Conservation (phyloP, 1,139 yeast genomes). For the Saccharomyces pastorianus region DNA sequence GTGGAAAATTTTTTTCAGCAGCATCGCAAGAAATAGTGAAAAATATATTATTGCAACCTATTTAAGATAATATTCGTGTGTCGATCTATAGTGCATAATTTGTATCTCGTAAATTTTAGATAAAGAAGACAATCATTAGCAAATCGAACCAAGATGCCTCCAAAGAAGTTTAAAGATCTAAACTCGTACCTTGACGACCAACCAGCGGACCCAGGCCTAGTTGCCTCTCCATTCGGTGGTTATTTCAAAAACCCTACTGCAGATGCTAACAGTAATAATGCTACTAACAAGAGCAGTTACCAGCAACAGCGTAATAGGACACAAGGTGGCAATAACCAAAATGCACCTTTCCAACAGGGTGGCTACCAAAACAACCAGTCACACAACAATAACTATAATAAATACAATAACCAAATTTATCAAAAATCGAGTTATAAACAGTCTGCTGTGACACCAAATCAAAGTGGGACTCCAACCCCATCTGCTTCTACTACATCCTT, state of each 20-base stretch:
- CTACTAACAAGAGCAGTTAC: constrained; percentile 13
- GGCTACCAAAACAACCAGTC: constrained; percentile 9
- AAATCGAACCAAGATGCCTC: constrained; percentile 23
- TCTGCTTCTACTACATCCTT: constrained; percentile 50
- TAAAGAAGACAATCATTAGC: background rate
- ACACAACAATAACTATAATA: constrained; percentile 6
- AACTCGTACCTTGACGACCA: constrained; percentile 27
- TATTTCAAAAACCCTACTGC: constrained; percentile 20
- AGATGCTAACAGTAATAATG: background rate
- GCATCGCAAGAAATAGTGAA: background rate
- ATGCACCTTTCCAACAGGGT: constrained; percentile 5
- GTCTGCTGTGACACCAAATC: constrained; percentile 24
- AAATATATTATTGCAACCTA: background rate
- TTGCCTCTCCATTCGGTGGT: constrained; percentile 31
- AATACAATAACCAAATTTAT: constrained; percentile 7
- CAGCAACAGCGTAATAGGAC: constrained; percentile 21
- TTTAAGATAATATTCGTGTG: background rate
- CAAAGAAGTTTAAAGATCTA: constrained; percentile 29
- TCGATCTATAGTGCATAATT: background rate
- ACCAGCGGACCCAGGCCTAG: constrained; percentile 25
- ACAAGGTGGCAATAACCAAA: constrained; percentile 8
- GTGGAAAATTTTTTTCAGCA: background rate
- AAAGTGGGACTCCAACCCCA: constrained; percentile 29
- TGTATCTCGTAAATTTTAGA: background rate
- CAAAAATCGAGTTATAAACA: constrained; percentile 15